Conservation (phyloP, 2,329 filamentous ascomycete species). For the Penicillium fuscoglaucum region DNA sequence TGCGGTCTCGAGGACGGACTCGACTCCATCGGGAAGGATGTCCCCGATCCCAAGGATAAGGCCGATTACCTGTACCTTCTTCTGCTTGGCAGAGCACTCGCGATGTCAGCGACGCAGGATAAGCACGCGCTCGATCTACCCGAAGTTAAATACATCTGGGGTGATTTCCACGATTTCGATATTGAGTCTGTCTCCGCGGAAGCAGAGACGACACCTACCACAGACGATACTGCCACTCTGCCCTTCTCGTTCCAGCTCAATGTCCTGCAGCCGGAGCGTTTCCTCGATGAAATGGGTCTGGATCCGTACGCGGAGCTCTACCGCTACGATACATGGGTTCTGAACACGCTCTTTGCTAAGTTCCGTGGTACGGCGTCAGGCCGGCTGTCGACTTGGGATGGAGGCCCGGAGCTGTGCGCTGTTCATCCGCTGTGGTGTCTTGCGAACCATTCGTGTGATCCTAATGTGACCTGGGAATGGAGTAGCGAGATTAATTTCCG, state of each 20-base stretch:
- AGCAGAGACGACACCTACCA: constrained; percentile 5
- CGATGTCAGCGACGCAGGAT: constrained; percentile 61
- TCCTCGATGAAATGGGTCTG: constrained; percentile 63
- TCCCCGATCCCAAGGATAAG: constrained; percentile 56
- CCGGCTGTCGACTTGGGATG: constrained; percentile 71
- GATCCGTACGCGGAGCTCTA: constrained; percentile 55
- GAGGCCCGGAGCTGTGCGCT: constrained; percentile 84
- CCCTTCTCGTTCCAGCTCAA: constrained; percentile 63
- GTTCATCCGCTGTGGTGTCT: constrained; percentile 96
- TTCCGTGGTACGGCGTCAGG: constrained; percentile 92
- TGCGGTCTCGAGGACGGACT: constrained; percentile 55
- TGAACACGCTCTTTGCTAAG: constrained; percentile 90
- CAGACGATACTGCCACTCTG: constrained; percentile 46
- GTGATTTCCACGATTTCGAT: constrained; percentile 55
- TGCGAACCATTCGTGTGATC: constrained; percentile 93
- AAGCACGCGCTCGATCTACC: constrained; percentile 60
- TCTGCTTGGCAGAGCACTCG: constrained; percentile 59
- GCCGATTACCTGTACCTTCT: constrained; percentile 62
- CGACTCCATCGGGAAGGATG: constrained; percentile 60
- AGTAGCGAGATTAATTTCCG: constrained; percentile 51
- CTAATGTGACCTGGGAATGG: constrained; percentile 95
- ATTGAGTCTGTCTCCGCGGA: constrained; percentile 10
- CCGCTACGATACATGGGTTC: constrained; percentile 57
- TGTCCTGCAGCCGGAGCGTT: constrained; percentile 59
- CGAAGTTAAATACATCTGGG: constrained; percentile 66